Evolutionary conservation across 768 basidiomycete genomes (phyloP), one percentile per base, ranked within the genome.

Genomic region (Pleurotus giganteus): DNA sequence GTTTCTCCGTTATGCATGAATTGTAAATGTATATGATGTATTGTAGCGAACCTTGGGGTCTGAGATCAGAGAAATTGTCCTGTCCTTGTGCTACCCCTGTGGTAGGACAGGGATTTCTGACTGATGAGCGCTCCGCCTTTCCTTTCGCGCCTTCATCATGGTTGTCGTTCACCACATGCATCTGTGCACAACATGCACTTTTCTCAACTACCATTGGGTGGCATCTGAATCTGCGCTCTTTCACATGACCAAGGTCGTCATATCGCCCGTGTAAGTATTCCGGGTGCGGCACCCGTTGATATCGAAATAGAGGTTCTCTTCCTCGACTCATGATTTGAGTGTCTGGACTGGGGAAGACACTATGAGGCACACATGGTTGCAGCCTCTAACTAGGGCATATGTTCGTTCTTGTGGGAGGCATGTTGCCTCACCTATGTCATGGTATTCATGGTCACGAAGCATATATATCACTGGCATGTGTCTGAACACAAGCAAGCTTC

Each of bases 1-100:
- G 49, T 36, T 31, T 23, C 34, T 34, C 26, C 49, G 49, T 15
- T 51, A 51, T 51, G 49, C 49, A 11, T 51, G 24, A 37, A 32
- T 24, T 17, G 13, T n/a, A n/a, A n/a, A n/a, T n/a, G n/a, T n/a
- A n/a, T n/a, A n/a, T n/a, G n/a, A n/a, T n/a, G n/a, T n/a, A n/a
- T n/a, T n/a, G n/a, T n/a, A n/a, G n/a, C n/a, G n/a, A n/a, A n/a
- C n/a, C n/a, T n/a, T n/a, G n/a, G n/a, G n/a, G n/a, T n/a, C n/a
- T n/a, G n/a, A n/a, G n/a, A n/a, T n/a, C n/a, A n/a, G n/a, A n/a
- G n/a, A n/a, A n/a, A n/a, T n/a, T n/a, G n/a, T n/a, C n/a, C n/a
- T n/a, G n/a, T n/a, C 31, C 31, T 32, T 32, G 31, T 32, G 31
- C 31, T 6, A 32, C 7, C 31, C 31, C n/a, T n/a, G n/a, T n/a